Conservation (phyloP, 768 basidiomycete species). For the Kwoniella mangroviensis region DNA sequence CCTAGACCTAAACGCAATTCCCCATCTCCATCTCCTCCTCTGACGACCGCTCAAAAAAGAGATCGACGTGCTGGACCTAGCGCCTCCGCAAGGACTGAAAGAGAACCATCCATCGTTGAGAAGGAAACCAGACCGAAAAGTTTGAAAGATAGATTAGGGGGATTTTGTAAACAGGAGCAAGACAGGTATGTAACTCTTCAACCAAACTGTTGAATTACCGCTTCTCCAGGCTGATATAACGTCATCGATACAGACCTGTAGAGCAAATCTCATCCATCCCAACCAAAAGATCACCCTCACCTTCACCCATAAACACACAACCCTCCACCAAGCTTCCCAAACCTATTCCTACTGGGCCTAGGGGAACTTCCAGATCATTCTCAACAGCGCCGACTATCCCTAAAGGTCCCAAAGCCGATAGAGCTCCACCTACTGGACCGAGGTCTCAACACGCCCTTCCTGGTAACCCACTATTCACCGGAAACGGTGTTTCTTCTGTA, state of each 20-base stretch:
- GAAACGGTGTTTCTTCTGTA: neutral
- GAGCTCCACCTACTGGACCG: constrained; percentile 36
- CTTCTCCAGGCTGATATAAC: neutral
- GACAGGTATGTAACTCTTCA: constrained; percentile 7
- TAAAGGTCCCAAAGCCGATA: constrained; percentile 31
- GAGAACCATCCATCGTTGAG: neutral
- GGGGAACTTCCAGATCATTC: neutral
- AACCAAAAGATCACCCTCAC: constrained; percentile 14
- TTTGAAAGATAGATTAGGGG: constrained; percentile 19
- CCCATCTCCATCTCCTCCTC: neutral
- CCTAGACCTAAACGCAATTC: neutral
- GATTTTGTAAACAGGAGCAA: neutral
- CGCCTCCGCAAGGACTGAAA: neutral
- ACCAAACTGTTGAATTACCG: neutral
- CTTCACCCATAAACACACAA: constrained; percentile 3
- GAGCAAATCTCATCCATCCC: neutral
- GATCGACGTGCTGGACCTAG: neutral
- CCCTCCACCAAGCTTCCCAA: constrained; percentile 23
- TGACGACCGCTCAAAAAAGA: neutral
- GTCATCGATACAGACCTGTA: neutral
- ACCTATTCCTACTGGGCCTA: constrained; percentile 42
- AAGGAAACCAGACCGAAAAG: constrained; percentile 1
- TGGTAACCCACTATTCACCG: neutral
- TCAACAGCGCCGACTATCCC: constrained; percentile 14
- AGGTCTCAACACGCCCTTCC: constrained; percentile 1